phyloP scores from a whole-genome alignment of 2,329 filamentous ascomycete genomes.

The Dothideomycetes sp. region DNA sequence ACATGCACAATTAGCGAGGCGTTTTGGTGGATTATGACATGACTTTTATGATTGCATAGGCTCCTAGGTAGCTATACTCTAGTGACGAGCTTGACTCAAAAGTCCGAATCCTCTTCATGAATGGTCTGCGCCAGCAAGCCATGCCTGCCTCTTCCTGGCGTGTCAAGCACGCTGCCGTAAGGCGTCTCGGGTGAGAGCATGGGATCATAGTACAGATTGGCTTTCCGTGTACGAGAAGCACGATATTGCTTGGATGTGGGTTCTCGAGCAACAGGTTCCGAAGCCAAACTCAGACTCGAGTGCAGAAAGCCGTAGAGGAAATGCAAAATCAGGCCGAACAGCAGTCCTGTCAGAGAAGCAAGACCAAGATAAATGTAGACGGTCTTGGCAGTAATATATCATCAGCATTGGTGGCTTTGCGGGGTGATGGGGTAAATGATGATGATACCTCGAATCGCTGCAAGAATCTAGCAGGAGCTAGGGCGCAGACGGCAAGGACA shows the following conservation, averaged over 20 bases:
- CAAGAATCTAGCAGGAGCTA: slow-evolving; percentile 43
- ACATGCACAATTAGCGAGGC: slow-evolving; percentile 14
- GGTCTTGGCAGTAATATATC: slow-evolving; percentile 30
- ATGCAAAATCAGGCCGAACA: slow-evolving; percentile 52
- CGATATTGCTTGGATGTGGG: slow-evolving; percentile 27
- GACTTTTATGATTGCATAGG: slow-evolving; percentile 6
- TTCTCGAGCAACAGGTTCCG: slow-evolving; percentile 12
- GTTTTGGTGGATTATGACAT: slow-evolving; percentile 9
- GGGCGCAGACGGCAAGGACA: slow-evolving; percentile 31
- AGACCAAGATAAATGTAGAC: slow-evolving; percentile 53
- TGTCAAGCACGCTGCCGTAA: slow-evolving; percentile 22
- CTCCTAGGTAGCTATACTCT: background rate
- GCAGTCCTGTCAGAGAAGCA: slow-evolving; percentile 57
- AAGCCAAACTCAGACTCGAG: slow-evolving; percentile 16
- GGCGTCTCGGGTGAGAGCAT: slow-evolving; percentile 16
- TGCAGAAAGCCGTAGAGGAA: slow-evolving; percentile 46
- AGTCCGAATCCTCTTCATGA: slow-evolving; percentile 55
- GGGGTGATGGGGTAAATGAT: slow-evolving; percentile 6
- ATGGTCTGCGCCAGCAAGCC: slow-evolving; percentile 58
- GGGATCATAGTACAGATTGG: slow-evolving; percentile 17
- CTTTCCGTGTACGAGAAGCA: slow-evolving; percentile 21
- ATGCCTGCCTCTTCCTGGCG: slow-evolving; percentile 29
- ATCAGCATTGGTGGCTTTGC: slow-evolving; percentile 12
- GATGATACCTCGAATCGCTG: slow-evolving; percentile 46
- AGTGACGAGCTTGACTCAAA: slow-evolving; percentile 22